These are phyloP conservation scores for Crithidia expoeki DNA, from an alignment of 208 protist genomes.

Conservation along the genomic window DNA sequence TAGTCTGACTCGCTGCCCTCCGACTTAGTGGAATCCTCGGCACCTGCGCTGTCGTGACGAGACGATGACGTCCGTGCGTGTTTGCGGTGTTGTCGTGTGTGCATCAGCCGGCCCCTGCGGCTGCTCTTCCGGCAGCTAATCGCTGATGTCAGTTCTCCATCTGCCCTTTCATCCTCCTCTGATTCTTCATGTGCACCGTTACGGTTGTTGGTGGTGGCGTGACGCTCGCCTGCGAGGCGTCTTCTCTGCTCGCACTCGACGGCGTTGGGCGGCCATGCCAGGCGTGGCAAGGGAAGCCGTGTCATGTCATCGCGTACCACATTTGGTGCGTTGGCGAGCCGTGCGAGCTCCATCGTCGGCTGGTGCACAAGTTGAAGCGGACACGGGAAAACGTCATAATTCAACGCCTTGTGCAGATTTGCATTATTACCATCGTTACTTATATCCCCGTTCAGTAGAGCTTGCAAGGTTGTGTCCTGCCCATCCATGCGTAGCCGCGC, in stretches of 20 bases:
- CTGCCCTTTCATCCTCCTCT: no score
- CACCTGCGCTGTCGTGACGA: no score
- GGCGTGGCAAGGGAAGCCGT: constrained; percentile 17
- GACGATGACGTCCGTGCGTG: background rate
- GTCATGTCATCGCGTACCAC: constrained; percentile 23
- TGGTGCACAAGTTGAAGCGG: constrained; percentile 40
- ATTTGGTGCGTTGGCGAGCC: constrained; percentile 17
- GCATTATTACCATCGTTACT: background rate
- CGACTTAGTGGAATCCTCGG: background rate
- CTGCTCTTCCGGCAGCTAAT: background rate
- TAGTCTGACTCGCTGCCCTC: constrained; percentile 11
- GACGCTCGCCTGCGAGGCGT: no score
- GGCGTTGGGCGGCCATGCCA: constrained; percentile 26
- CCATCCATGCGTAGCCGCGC: constrained; percentile 15
- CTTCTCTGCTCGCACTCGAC: constrained; percentile 15
- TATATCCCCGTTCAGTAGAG: constrained; percentile 13
- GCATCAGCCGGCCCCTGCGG: background rate
- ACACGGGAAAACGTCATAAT: no score
- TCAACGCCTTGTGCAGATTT: background rate
- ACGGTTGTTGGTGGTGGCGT: no score
- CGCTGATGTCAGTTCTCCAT: background rate
- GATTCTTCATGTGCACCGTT: no score
- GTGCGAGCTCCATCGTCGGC: constrained; percentile 39
- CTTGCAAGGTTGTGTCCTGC: constrained; percentile 10
- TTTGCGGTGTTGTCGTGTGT: background rate